Percentiles rank a stretch among this genome's conserved stretches.
phyloP scores from a whole-genome alignment of 352 stramenopile genomes.

The Phytophthora tubulina region DNA sequence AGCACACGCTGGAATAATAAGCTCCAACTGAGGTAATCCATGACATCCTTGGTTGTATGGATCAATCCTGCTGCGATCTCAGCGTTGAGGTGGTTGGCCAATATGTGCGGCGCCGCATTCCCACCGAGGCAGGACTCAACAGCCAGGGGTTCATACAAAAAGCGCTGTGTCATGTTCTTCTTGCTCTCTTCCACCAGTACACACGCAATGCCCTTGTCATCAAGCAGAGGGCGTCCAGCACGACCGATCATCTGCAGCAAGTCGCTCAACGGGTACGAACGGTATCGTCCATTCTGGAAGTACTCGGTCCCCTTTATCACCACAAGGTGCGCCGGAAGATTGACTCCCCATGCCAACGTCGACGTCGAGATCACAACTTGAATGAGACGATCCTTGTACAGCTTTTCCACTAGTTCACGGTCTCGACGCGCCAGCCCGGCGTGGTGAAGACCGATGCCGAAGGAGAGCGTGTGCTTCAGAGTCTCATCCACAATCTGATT shows the following conservation, averaged over 20 bases:
- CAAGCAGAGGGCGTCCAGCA: slow-evolving; percentile 96
- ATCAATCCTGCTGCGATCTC: slow-evolving; percentile 96
- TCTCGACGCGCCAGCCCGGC: slow-evolving; percentile 91
- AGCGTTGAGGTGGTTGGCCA: slow-evolving; percentile 96
- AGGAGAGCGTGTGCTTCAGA: slow-evolving; percentile 96
- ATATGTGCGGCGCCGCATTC: slow-evolving; percentile 64
- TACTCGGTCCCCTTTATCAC: slow-evolving; percentile 99
- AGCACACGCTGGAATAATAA: slow-evolving; percentile 97
- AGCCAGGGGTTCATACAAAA: slow-evolving; percentile 98
- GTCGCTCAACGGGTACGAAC: slow-evolving; percentile 98
- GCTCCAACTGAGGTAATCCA: slow-evolving; percentile 98
- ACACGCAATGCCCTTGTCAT: slow-evolving; percentile 95
- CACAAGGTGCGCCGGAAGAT: slow-evolving; percentile 98
- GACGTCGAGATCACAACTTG: slow-evolving; percentile 95
- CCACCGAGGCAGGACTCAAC: slow-evolving; percentile 96
- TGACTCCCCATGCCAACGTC: slow-evolving; percentile 96
- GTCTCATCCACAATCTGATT: slow-evolving; percentile 91
- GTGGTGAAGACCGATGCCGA: slow-evolving; percentile 99
- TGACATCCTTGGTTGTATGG: slow-evolving; percentile 84
- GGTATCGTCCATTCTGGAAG: slow-evolving; percentile 95
- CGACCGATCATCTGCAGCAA: slow-evolving; percentile 99
- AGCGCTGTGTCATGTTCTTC: slow-evolving; percentile 99
- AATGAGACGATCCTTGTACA: slow-evolving; percentile 97
- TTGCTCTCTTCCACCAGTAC: slow-evolving; percentile 98
- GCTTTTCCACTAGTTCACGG: slow-evolving; percentile 95